Evolutionary conservation across 768 basidiomycete genomes (phyloP), one percentile per base, ranked within the genome.

Genomic region (Boletales sp.): DNA sequence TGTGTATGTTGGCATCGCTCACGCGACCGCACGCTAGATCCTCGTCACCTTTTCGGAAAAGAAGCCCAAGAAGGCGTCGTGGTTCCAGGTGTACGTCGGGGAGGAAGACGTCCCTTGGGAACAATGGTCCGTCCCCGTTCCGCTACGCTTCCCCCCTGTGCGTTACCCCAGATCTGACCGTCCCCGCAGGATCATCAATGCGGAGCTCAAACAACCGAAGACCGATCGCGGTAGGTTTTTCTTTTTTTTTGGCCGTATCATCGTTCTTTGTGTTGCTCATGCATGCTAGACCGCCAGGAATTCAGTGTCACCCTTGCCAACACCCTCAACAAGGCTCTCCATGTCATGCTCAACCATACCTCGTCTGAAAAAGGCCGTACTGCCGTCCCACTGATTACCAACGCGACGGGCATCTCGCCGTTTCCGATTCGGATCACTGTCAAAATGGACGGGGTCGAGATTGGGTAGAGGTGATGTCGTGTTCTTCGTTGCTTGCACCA

Each of bases 41-140:
- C 65, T 76, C 10, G 78, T 91, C 17, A 88, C 83, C 0, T 82
- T 92, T 54, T 86, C 87, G 2, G 89, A 90, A 64, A 87, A 84
- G 64, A 77, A 80, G 42, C 79, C 81, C 10, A 86, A 84, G 68
- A 91, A 88, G 67, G 78, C 81, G 13, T 90, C 81, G 14, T 90
- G 89, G 89, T 87, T 90, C 57, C 77, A 77, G 45, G 79, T 80
- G 11, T 83, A 83, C 36, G 74, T 77, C 57, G 83, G 78, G 2
- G 86, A 92, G 69, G 90, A 92, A 62, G 87, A 91, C 21, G 80
- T 90, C 13, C 82, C 88, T 46, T 92, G 90, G 90, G 90, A 92
- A 64, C 83, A 88, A 68, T 92, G 90, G 90, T 88, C 12, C 7
- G 72, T 57, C 21, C n/a, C n/a, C n/a, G n/a, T n/a, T n/a, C n/a